Percentiles rank a stretch among this genome's conserved stretches.
These are phyloP conservation scores for Xylariales sp. DNA, from an alignment of 2,329 filamentous ascomycete species.

Conservation along the genomic window DNA sequence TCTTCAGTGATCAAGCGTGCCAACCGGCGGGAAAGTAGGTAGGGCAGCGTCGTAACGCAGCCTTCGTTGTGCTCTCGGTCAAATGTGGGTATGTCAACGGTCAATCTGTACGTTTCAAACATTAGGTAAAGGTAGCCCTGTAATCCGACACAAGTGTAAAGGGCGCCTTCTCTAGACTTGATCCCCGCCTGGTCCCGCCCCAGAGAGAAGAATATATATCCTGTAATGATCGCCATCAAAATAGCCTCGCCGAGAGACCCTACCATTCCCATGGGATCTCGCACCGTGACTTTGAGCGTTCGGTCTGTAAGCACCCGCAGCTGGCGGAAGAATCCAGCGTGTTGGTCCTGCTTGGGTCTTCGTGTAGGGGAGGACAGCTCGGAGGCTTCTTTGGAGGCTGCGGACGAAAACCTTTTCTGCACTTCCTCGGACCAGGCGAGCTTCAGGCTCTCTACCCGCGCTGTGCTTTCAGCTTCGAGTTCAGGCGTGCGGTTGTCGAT, in stretches of 20 bases:
- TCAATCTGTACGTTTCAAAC: slow-evolving; percentile 72
- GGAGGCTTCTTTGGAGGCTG: slow-evolving; percentile 11
- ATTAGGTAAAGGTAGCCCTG: slow-evolving; percentile 74
- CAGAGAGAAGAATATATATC: slow-evolving; percentile 68
- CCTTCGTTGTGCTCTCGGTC: slow-evolving; percentile 72
- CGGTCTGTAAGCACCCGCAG: slow-evolving; percentile 62
- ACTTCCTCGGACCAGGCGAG: slow-evolving; percentile 50
- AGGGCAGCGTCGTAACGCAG: slow-evolving; percentile 65
- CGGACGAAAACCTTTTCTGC: slow-evolving; percentile 17
- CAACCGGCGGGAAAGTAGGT: slow-evolving; percentile 64
- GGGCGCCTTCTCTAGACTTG: slow-evolving; percentile 65
- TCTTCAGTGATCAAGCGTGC: slow-evolving; percentile 69
- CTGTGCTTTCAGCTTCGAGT: slow-evolving; percentile 54
- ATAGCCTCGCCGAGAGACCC: slow-evolving; percentile 67
- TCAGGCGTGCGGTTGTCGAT: slow-evolving; percentile 68
- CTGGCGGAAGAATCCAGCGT: slow-evolving; percentile 58
- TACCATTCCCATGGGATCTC: slow-evolving; percentile 73
- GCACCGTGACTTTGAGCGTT: slow-evolving; percentile 66
- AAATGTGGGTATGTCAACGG: slow-evolving; percentile 70
- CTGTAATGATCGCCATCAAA: slow-evolving; percentile 65
- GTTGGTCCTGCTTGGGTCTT: slow-evolving; percentile 26
- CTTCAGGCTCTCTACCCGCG: slow-evolving; percentile 58
- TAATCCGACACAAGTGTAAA: slow-evolving; percentile 67
- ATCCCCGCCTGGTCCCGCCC: slow-evolving; percentile 66
- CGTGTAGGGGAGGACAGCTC: slow-evolving; percentile 7